Conservation (phyloP, 352 stramenopile genomes). For the Pythium sp. region DNA sequence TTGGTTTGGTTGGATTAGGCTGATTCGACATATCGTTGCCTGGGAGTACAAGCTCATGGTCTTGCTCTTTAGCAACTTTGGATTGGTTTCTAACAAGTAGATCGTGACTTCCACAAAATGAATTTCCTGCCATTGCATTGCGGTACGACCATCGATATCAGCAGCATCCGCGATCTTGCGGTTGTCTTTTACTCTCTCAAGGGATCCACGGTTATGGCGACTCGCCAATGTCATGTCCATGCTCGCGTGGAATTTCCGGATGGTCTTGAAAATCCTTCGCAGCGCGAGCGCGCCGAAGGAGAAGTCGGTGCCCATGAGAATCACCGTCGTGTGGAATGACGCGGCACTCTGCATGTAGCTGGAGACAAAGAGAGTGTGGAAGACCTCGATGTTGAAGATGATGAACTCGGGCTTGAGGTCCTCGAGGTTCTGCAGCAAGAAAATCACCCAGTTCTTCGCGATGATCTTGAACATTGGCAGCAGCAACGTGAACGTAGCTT, state of each 20-base stretch:
- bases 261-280: not conserved
- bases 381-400: constrained; percentile 57
- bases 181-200: no score
- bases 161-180: no score
- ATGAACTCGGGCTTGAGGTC: constrained; percentile 40
- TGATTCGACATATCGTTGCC: not conserved
- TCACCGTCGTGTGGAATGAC: constrained; percentile 24
- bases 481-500: constrained; percentile 24
- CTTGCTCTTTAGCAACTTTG: not conserved
- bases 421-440: constrained; percentile 9
- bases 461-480: constrained; percentile 29
- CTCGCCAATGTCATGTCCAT: not conserved
- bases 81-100: not conserved
- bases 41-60: not conserved
- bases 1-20: not conserved
- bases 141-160: not conserved
- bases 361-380: constrained; percentile 44
- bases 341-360: constrained; percentile 33
- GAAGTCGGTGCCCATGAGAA: constrained; percentile 32
- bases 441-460: not conserved
- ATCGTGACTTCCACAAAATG: not conserved
- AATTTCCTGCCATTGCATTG: not conserved
- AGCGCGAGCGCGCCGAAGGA: constrained; percentile 27
- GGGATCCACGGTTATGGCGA: not conserved
- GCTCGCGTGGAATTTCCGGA: not conserved